These are phyloP conservation scores for Tolypocladium pustulatum DNA, from an alignment of 2,329 filamentous ascomycete genomes.

Conservation along the genomic window DNA sequence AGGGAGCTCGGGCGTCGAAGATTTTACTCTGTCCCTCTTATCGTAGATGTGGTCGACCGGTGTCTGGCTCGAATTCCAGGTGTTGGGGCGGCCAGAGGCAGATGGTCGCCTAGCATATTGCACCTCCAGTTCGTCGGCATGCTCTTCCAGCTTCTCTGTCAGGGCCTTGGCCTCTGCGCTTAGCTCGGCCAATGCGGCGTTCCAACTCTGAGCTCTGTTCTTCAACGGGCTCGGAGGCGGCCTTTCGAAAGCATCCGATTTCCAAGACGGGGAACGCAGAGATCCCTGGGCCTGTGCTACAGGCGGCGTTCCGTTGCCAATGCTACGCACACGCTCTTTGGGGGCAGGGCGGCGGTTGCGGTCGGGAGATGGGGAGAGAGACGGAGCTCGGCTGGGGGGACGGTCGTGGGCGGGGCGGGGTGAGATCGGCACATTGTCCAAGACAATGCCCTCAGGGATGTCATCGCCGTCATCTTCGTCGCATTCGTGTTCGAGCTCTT, in stretches of 20 bases:
- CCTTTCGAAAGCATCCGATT: conserved; percentile 30
- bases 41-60: conserved; percentile 23
- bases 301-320: conserved; percentile 55
- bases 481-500: conserved; percentile 66
- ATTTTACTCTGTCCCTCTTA: conserved; percentile 47
- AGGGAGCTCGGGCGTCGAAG: conserved; percentile 58
- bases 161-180: conserved; percentile 63
- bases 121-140: conserved; percentile 51
- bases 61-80: conserved; percentile 25
- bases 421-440: conserved; percentile 76
- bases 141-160: conserved; percentile 72
- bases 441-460: conserved; percentile 66
- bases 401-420: conserved; percentile 53
- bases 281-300: conserved; percentile 49
- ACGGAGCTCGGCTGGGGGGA: conserved; percentile 40
- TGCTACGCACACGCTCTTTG: conserved; percentile 41
- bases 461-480: conserved; percentile 68
- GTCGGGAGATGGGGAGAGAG: conserved; percentile 43
- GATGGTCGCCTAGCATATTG: conserved; percentile 20
- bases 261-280: conserved; percentile 46
- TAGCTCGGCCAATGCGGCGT: conserved; percentile 55
- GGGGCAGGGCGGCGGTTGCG: conserved; percentile 30
- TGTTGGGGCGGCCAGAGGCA: conserved; percentile 24
- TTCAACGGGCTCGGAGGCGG: conserved; percentile 31
- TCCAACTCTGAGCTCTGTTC: conserved; percentile 63